Evolutionary conservation across 495 filamentous ascomycete genomes (phyloP), one percentile per base, ranked within the genome.

Genomic region (Penicillium parvum): DNA sequence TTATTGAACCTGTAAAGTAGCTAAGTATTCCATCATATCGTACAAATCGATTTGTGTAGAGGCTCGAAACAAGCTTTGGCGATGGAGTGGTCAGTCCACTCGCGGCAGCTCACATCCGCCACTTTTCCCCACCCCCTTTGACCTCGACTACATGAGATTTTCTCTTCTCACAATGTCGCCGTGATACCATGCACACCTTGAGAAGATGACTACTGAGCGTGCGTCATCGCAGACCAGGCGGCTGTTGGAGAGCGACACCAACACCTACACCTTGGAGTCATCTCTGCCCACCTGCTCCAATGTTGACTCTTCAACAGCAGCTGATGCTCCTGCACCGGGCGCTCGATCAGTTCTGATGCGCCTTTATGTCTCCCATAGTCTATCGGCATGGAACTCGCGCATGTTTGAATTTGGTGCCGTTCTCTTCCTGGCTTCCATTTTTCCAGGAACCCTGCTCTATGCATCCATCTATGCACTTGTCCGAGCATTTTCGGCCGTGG

Each of bases 331-430:
- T 19, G 30, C 26, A 18, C 19, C 34, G 25, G 46, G 28, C 26
- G 30, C 29, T 9, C 50, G 30, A 7, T 19, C 54, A 7, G 55
- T 67, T 7, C 40, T 65, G 30, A 37, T 38, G 12, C 54, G 58
- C 10, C 69, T 78, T 0, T 82, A 82, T 45, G 61, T 68, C 15
- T 80, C 82, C 0, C 83, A 86, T 55, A 72, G 76, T 41, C 69
- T 86, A 2, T 85, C 82, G 5, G 77, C 82, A 37, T 87, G 82
- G 83, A 87, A 86, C 50, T 79, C 82, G 2, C 73, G 83, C 30
- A 62, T 77, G 35, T 87, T 85, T 60, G 83, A 86, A 51, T 82
- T 82, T 40, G 81, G 69, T 11, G 76, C 77, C 1, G 77, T 83
- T 6, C 62, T 82, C 9, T 85, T 78, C 58, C 71, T 83, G 14